Percentiles rank a stretch among this genome's conserved stretches.
Conservation (phyloP, 345 rosid species). For the Ceriops zippeliana region DNA sequence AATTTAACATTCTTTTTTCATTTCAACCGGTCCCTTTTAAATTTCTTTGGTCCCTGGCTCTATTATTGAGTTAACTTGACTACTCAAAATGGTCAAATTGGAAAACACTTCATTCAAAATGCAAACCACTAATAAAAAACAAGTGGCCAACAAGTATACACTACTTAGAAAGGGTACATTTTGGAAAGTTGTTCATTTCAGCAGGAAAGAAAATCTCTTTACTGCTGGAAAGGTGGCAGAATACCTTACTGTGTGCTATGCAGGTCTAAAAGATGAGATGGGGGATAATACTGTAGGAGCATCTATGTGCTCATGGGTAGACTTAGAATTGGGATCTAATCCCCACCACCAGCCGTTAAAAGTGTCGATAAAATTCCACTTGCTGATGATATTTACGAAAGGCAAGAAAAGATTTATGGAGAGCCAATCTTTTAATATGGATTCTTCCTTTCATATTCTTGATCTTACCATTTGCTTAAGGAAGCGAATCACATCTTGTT, state of each 20-base stretch:
- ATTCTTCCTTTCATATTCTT: conserved; percentile 18
- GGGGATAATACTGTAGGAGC: background rate
- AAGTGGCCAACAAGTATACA: background rate
- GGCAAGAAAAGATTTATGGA: conserved; percentile 31
- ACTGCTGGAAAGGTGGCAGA: background rate
- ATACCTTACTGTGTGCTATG: background rate
- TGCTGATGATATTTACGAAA: conserved; percentile 24
- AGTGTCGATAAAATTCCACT: conserved; percentile 24
- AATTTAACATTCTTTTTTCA: too few species aligned
- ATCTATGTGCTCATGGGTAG: background rate
- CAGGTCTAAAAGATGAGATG: background rate
- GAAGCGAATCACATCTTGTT: conserved; percentile 38
- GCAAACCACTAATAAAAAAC: background rate
- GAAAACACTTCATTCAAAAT: too few species aligned
- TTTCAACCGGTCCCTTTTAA: too few species aligned
- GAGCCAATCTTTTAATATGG: conserved; percentile 23
- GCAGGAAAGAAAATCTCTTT: background rate
- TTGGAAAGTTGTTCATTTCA: background rate
- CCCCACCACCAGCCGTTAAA: conserved; percentile 34
- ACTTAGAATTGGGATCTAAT: conserved; percentile 35
- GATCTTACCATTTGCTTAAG: conserved; percentile 26
- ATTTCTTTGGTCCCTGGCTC: too few species aligned
- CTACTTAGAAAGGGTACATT: background rate
- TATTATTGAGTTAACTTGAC: too few species aligned
- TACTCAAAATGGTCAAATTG: too few species aligned